phyloP scores from a whole-genome alignment of 208 protist genomes.

The Crithidia mellificae region DNA sequence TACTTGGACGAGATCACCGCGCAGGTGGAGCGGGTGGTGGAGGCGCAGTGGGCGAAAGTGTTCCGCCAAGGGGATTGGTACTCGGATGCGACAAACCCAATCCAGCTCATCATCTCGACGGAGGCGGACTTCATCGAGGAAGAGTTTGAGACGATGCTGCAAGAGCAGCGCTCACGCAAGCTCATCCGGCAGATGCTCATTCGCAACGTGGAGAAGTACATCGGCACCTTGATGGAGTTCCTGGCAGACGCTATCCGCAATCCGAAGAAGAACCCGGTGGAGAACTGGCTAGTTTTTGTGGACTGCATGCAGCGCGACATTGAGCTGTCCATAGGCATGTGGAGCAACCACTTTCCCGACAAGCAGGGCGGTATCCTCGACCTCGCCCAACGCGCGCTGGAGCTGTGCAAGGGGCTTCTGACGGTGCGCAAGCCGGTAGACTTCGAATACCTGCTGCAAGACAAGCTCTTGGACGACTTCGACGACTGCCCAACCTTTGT shows the following conservation, averaged over 20 bases:
- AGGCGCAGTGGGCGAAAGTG: constrained; percentile 67
- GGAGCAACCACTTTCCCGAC: constrained; percentile 41
- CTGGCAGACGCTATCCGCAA: constrained; percentile 82
- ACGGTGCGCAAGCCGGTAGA: constrained; percentile 67
- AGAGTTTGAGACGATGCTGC: constrained; percentile 77
- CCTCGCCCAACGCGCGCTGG: constrained; percentile 52
- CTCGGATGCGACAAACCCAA: constrained; percentile 62
- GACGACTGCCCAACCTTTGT: constrained; percentile 88
- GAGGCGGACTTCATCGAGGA: constrained; percentile 84
- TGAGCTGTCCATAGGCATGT: constrained; percentile 59
- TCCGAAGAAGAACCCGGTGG: constrained; percentile 65
- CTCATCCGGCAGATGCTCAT: constrained; percentile 70
- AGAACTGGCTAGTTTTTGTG: constrained; percentile 70
- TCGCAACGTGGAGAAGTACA: constrained; percentile 74
- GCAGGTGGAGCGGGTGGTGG: constrained; percentile 82
- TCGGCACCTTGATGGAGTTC: constrained; percentile 76
- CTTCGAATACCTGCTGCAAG: constrained; percentile 74
- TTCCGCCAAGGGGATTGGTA: constrained; percentile 81
- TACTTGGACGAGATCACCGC: constrained; percentile 86
- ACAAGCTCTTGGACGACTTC: constrained; percentile 80
- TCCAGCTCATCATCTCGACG: constrained; percentile 81
- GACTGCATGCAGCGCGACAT: constrained; percentile 74
- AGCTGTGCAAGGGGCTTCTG: constrained; percentile 63
- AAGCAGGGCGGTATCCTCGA: constrained; percentile 55
- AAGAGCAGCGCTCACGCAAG: constrained; percentile 62